Conservation (phyloP, 495 filamentous ascomycete species). For the Penicillium coffeae region DNA sequence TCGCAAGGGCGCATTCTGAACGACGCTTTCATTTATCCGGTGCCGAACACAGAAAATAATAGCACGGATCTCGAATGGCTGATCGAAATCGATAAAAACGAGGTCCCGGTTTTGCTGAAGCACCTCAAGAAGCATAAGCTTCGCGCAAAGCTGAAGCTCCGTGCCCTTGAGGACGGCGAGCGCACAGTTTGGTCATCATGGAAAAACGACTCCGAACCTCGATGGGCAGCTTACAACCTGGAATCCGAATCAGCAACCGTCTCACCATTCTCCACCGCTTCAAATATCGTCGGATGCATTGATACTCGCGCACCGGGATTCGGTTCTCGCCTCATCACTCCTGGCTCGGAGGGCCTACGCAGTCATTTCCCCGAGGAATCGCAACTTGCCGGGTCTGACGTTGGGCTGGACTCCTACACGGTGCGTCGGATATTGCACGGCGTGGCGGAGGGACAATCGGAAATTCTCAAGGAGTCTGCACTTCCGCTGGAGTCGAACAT, state of each 20-base stretch:
- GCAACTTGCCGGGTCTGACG: constrained; percentile 31
- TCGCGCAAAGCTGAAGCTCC: constrained; percentile 68
- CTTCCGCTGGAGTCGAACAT: constrained; percentile 82
- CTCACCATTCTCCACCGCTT: constrained; percentile 22
- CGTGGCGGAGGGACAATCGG: constrained; percentile 76
- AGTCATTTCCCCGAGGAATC: constrained; percentile 34
- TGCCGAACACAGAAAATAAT: constrained; percentile 29
- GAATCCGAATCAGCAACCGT: constrained; percentile 33
- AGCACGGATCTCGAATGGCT: constrained; percentile 56
- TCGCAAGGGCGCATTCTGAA: constrained; percentile 78
- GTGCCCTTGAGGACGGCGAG: constrained; percentile 59
- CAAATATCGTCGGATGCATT: constrained; percentile 39
- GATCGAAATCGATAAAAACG: constrained; percentile 72
- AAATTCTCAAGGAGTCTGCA: constrained; percentile 65
- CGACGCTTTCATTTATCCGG: constrained; percentile 85
- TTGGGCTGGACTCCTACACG: constrained; percentile 49
- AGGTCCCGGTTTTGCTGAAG: constrained; percentile 55
- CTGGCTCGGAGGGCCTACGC: constrained; percentile 38
- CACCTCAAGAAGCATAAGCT: constrained; percentile 83
- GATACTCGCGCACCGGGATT: constrained; percentile 68
- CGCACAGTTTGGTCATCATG: constrained; percentile 64
- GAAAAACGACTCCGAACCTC: constrained; percentile 44
- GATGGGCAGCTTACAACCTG: constrained; percentile 46
- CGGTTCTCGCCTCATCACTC: constrained; percentile 55
- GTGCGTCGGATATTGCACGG: constrained; percentile 73